Conservation (phyloP, 768 basidiomycete genomes). For the Leccinum longicurvipes region DNA sequence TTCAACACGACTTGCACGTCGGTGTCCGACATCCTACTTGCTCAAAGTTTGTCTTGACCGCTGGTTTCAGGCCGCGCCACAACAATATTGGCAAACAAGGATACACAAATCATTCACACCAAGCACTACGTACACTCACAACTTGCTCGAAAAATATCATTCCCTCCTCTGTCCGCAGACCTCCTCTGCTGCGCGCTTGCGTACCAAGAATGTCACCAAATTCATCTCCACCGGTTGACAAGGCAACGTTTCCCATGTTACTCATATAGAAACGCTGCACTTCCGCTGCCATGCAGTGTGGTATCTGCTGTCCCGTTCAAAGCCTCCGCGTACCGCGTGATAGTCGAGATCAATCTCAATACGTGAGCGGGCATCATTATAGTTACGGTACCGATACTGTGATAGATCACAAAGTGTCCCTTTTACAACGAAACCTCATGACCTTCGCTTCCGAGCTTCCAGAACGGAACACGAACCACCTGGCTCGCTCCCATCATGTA, state of each 20-base stretch:
- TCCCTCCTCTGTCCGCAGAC: not conserved
- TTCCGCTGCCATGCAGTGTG: not conserved
- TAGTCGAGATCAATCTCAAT: constrained; percentile 20
- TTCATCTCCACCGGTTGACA: constrained; percentile 2
- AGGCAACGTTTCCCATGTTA: not conserved
- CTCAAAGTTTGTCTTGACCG: constrained; percentile 24
- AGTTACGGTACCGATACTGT: constrained; percentile 30
- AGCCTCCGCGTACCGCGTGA: constrained; percentile 22
- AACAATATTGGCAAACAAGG: constrained; percentile 22
- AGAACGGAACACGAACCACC: constrained; percentile 21
- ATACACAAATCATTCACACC: constrained; percentile 14
- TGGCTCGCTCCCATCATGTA: constrained; percentile 17
- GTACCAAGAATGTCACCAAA: not conserved
- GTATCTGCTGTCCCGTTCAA: constrained; percentile 10
- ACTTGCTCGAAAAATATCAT: too few relatives aligned
- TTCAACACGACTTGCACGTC: constrained; percentile 41
- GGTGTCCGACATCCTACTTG: constrained; percentile 48
- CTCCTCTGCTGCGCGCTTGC: not conserved
- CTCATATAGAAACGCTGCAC: not conserved
- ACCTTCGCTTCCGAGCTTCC: constrained; percentile 25
- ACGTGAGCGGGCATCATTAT: constrained; percentile 29
- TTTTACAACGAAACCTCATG: constrained; percentile 20
- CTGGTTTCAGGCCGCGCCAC: constrained; percentile 17
- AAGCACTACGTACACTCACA: not conserved
- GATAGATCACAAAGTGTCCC: constrained; percentile 21